These are phyloP conservation scores for Microsporum canis DNA, from an alignment of 2,329 filamentous ascomycete genomes.

Conservation along the genomic window DNA sequence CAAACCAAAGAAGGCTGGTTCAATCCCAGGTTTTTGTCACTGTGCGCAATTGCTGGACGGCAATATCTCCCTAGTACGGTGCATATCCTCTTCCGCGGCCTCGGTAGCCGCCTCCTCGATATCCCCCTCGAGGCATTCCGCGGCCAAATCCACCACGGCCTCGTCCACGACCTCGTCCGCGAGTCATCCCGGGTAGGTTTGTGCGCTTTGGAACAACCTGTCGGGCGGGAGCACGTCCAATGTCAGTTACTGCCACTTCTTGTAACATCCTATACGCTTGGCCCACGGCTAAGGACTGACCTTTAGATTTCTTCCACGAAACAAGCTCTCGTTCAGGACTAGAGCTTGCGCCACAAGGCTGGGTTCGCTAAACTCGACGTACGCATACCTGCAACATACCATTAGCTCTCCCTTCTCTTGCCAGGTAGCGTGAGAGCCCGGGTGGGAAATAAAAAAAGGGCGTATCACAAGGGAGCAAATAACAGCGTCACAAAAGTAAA, in stretches of 20 bases:
- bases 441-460: slow-evolving; percentile 11
- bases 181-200: slow-evolving; percentile 87
- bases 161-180: slow-evolving; percentile 50
- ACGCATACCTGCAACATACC: slow-evolving; percentile 65
- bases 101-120: slow-evolving; percentile 22
- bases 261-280: too few relatives aligned
- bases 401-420: slow-evolving; percentile 41
- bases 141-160: slow-evolving; percentile 35
- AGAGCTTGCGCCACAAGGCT: slow-evolving; percentile 85
- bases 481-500: background rate
- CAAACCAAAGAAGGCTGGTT: background rate
- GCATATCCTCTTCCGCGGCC: slow-evolving; percentile 33
- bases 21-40: background rate
- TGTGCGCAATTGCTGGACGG: background rate
- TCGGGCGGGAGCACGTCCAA: slow-evolving; percentile 17
- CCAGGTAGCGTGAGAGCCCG: slow-evolving; percentile 42
- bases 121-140: slow-evolving; percentile 12
- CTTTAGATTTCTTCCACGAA: slow-evolving; percentile 92
- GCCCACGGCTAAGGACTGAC: slow-evolving; percentile 42
- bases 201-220: slow-evolving; percentile 80
- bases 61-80: slow-evolving; percentile 27
- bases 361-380: slow-evolving; percentile 95
- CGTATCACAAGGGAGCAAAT: slow-evolving; percentile 12
- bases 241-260: background rate
- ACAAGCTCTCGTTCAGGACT: slow-evolving; percentile 90